Evolutionary conservation across 192 early-diverging fungal genomes (phyloP).

Genomic region (Fimicolochytrium jonesii): DNA sequence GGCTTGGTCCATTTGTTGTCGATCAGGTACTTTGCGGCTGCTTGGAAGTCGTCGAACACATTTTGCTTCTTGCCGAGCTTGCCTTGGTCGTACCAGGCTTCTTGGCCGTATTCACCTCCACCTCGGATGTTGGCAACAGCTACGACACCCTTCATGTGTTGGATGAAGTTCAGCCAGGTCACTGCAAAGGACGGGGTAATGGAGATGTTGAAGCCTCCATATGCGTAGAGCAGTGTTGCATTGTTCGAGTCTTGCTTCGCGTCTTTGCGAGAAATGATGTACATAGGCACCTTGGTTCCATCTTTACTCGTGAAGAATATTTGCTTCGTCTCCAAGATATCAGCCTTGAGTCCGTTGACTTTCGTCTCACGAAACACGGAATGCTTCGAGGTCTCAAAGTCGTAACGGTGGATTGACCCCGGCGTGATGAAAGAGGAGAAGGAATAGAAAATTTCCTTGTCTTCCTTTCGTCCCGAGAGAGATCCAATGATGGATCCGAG

Average conservation of each 20-base stretch:
- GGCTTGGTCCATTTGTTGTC: conserved; percentile 53
- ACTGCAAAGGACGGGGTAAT: conserved; percentile 45
- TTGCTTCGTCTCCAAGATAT: conserved; percentile 56
- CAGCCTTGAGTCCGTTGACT: conserved; percentile 47
- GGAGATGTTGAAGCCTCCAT: conserved; percentile 63
- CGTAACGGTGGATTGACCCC: conserved; percentile 55
- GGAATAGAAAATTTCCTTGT: conserved; percentile 53
- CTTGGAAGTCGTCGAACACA: conserved; percentile 73
- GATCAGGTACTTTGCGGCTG: conserved; percentile 59
- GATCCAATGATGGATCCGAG: conserved; percentile 42
- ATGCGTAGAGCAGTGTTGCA: conserved; percentile 63
- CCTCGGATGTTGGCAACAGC: conserved; percentile 68
- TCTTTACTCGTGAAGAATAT: conserved; percentile 64
- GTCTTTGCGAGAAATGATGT: conserved; percentile 53
- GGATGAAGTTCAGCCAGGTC: conserved; percentile 30
- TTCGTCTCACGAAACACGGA: conserved; percentile 39
- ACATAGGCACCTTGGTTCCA: conserved; percentile 63
- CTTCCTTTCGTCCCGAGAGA: conserved; percentile 34
- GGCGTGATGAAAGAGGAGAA: conserved; percentile 57
- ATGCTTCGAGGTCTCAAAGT: conserved; percentile 41
- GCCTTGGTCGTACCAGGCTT: conserved; percentile 49
- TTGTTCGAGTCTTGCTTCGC: conserved; percentile 46
- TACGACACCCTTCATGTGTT: conserved; percentile 50
- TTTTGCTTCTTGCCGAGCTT: conserved; percentile 65
- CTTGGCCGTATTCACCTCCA: conserved; percentile 59